Conservation (phyloP, 192 early-diverging fungal genomes). For the Coemansia sp. region DNA sequence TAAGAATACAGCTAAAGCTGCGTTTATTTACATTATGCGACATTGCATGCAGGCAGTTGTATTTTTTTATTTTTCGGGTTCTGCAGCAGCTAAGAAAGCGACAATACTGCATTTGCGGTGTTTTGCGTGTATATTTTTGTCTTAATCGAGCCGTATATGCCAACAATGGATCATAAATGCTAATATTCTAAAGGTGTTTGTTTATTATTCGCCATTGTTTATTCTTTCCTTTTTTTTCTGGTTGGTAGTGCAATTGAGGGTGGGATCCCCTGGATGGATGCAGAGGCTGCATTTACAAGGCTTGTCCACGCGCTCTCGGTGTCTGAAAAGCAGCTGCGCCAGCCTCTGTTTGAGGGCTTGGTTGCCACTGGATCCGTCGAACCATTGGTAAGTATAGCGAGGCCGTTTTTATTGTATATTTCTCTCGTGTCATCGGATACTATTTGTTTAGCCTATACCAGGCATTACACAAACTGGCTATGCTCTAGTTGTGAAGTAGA, state of each 20-base stretch:
- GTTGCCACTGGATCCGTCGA: constrained; percentile 45
- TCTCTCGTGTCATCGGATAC: not conserved
- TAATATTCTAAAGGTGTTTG: not conserved
- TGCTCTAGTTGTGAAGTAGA: too few relatives aligned
- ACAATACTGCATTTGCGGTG: not conserved
- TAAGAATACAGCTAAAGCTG: too few relatives aligned
- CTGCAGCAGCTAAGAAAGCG: not conserved
- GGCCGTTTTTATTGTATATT: too few relatives aligned
- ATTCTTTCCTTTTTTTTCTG: not conserved
- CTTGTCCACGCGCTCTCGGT: constrained; percentile 40
- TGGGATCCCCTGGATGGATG: constrained; percentile 30
- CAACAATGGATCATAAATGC: not conserved
- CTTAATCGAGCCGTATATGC: too few relatives aligned
- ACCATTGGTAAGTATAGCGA: constrained; percentile 47
- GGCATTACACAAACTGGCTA: too few relatives aligned
- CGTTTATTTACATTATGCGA: constrained; percentile 1
- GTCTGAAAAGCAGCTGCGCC: constrained; percentile 22
- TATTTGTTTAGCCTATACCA: too few relatives aligned
- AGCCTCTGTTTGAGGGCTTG: constrained; percentile 44
- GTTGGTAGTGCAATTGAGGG: constrained; percentile 4
- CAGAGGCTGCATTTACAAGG: constrained; percentile 27
- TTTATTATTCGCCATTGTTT: not conserved
- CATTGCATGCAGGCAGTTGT: not conserved
- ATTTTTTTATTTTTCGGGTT: not conserved
- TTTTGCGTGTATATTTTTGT: not conserved